These are phyloP conservation scores for Beauveria rudraprayagi DNA, from an alignment of 2,329 filamentous ascomycete species.

Conservation along the genomic window DNA sequence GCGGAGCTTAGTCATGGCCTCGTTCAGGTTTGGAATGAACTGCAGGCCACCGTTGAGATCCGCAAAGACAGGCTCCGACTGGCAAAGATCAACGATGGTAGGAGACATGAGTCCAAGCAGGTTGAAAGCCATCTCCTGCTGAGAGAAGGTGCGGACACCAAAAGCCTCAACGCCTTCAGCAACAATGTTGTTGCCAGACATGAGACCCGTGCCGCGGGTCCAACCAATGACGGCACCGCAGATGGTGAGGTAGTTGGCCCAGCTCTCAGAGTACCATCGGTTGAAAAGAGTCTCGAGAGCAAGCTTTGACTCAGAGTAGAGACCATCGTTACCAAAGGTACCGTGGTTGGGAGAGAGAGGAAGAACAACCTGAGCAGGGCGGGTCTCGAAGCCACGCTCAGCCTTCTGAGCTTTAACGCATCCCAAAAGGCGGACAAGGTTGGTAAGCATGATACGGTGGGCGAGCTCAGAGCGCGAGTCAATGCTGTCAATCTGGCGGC, in stretches of 20 bases:
- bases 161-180: constrained; percentile 95
- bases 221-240: constrained; percentile 98
- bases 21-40: constrained; percentile 93
- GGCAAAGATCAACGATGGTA: constrained; percentile 88
- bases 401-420: constrained; percentile 87
- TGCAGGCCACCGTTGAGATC: constrained; percentile 96
- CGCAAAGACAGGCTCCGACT: constrained; percentile 89
- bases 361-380: constrained; percentile 91
- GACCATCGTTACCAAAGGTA: constrained; percentile 93
- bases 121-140: constrained; percentile 99
- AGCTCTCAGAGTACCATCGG: constrained; percentile 95
- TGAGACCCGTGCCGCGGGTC: constrained; percentile 96
- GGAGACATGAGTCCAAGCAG: constrained; percentile 93
- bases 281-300: constrained; percentile 97
- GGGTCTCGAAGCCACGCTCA: constrained; percentile 81
- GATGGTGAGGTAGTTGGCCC: constrained; percentile 95
- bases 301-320: constrained; percentile 97
- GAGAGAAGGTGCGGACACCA: constrained; percentile 95
- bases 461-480: constrained; percentile 97
- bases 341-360: constrained; percentile 97
- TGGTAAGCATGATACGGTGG: constrained; percentile 98
- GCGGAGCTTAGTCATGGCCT: constrained; percentile 85
- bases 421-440: constrained; percentile 84
- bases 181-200: constrained; percentile 96
- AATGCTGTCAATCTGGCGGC: constrained; percentile 91